Evolutionary conservation across 1,284 basidiomycete species (phyloP).

Genomic region (Cryptococcus floricola): DNA sequence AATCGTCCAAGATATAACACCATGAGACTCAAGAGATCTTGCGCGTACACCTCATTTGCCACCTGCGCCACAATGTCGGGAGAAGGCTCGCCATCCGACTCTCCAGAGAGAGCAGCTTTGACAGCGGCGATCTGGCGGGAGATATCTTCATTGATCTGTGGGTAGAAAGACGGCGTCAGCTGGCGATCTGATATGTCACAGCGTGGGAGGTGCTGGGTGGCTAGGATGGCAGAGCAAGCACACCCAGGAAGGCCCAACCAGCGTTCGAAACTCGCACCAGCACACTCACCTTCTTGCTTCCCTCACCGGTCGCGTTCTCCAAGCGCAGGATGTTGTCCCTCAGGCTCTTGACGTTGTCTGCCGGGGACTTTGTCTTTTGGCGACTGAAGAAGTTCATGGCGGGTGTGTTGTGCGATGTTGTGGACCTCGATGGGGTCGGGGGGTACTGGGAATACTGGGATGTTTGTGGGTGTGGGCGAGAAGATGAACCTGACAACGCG

Average conservation of each 20-base stretch:
- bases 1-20: slow-evolving; percentile 77
- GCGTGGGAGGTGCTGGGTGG: no score
- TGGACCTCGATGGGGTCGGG: neutral
- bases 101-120: slow-evolving; percentile 35
- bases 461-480: neutral
- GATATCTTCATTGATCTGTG: slow-evolving; percentile 36
- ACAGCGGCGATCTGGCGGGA: slow-evolving; percentile 30
- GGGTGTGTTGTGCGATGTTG: neutral
- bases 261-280: neutral
- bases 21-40: slow-evolving; percentile 78
- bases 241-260: neutral
- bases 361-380: slow-evolving; percentile 70
- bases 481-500: neutral
- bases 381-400: slow-evolving; percentile 93
- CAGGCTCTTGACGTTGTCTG: slow-evolving; percentile 74
- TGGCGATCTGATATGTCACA: no score
- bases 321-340: slow-evolving; percentile 73
- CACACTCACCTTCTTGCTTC: slow-evolving; percentile 65
- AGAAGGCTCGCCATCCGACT: slow-evolving; percentile 48
- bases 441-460: neutral
- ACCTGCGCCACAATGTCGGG: slow-evolving; percentile 87
- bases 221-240: no score
- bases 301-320: slow-evolving; percentile 65
- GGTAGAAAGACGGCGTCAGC: neutral
- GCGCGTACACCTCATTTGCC: slow-evolving; percentile 90